A percentile compares a stretch with the other conserved stretches of the same genome.
Conservation (phyloP, 73 alveolate species). For the Symbiodinium pilosum region DNA sequence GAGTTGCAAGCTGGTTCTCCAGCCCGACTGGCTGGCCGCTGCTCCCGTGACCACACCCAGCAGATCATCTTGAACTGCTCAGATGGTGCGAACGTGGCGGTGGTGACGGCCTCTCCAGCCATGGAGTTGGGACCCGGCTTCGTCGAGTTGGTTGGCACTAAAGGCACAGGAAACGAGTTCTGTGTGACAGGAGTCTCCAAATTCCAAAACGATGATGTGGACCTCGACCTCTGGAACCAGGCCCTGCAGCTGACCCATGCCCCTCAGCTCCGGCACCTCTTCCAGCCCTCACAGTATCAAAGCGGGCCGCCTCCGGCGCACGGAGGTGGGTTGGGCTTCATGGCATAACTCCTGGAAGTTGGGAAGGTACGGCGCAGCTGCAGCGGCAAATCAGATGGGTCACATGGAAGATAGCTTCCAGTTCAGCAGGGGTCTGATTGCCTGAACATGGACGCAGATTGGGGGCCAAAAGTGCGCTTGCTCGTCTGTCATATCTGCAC, state of each 20-base stretch:
- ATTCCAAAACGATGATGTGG: slow-evolving; percentile 50
- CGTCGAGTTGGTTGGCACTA: slow-evolving; percentile 73
- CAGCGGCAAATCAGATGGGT: neutral
- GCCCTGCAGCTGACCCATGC: slow-evolving; percentile 77
- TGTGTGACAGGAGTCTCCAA: slow-evolving; percentile 2
- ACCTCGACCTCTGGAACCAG: slow-evolving; percentile 53
- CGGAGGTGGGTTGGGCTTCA: neutral
- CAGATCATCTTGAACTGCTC: neutral
- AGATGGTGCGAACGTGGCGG: neutral
- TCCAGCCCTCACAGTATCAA: slow-evolving; percentile 42
- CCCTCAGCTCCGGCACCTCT: slow-evolving; percentile 25
- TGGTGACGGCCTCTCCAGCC: neutral
- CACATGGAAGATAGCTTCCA: neutral
- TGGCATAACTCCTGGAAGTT: neutral
- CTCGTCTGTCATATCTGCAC: neutral
- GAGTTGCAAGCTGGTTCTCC: neutral
- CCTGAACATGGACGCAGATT: neutral
- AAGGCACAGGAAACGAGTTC: slow-evolving; percentile 45
- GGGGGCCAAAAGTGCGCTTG: neutral
- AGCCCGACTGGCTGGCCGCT: slow-evolving; percentile 84
- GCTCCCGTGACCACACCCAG: neutral
- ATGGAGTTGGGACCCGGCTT: neutral
- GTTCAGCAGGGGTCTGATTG: neutral
- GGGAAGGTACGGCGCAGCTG: no score
- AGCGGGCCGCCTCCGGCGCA: neutral